Base-by-base conservation (phyloP, 164 flowering plant species). In the Berberis thunbergii region DNA sequence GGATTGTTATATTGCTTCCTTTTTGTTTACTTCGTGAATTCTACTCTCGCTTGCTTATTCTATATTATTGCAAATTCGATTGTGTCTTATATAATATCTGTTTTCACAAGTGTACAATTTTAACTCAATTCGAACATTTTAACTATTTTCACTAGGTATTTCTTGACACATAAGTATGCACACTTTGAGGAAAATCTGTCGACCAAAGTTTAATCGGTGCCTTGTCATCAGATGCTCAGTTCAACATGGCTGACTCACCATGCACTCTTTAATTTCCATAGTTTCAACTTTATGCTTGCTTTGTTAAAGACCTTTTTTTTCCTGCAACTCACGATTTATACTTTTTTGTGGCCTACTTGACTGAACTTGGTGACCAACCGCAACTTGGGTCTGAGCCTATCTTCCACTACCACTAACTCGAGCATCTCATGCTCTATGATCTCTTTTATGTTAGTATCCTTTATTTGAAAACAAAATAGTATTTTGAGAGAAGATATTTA, bases 371-470 rank as follows among this genome's bases (percentile, higher is more conserved):
- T 62, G 53, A 59, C 70, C 58, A 63, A 70, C 72, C 73, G 45
- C 65, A 4, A 61, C 74, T 70, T 7, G 54, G 59, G 63, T 70
- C 67, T 38, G 61, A 53, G 56, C 57, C 60, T 13, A 66, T 59
- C 43, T 68, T 74, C 79, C 76, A 74, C 26, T 26, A 26, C 79
- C 76, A 74, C 26, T 26, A 26, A 26, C 26, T 26, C 26, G 26
- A 26, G 26, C 26, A 26, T 26, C 26, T 26, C 26, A 26, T 26
- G 26, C 26, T 26, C 26, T 26, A 26, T 26, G 26, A 26, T 26
- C 26, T 26, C 26, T 26, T 26, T 26, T 26, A 26, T 26, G 26
- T 26, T 0, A 26, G 26, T 26, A 0, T 26, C 26, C 26, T 26
- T 26, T 26, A 26, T 26, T 26, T 26, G 26, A 26, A 26, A 26